Evolutionary conservation across 1,284 basidiomycete genomes (phyloP), one percentile per base, ranked within the genome.

Genomic region (Rhodotorula mucilaginosa): DNA sequence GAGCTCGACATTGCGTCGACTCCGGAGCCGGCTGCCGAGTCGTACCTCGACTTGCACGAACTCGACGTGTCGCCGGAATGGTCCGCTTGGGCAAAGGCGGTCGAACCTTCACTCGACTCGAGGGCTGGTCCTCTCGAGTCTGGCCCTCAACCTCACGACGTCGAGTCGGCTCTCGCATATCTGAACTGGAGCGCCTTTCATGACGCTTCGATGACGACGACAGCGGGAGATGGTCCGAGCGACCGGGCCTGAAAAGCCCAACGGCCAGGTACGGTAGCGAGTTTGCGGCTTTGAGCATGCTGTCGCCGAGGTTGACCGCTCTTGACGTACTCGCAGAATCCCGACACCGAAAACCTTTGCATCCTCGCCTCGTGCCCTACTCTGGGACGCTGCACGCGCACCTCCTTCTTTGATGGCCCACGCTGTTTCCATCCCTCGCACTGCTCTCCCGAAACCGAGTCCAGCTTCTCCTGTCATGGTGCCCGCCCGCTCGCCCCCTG

Each of bases 1-100:
- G 47, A 49, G 29, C 44, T 44, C 59, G 68, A 69, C 63, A 61
- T 58, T 54, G 61, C 68, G 12, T 69, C 63, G 59, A 52, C 59
- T 5, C 64, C 68, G 26, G 54, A 34, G 34, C 34, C 59, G 5
- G 52, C 58, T 13, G n/a, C 60, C 59, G 68, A 69, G 52, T 68
- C 67, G 56, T 64, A 65, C 29, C 70, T 62, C 60, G 61, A 65
- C 34, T 58, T 72, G 46, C 61, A 65, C 61, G 67, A 65, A 39
- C 48, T 65, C 51, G 58, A 26, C 18, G 47, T 68, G 29, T 64
- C 49, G 57, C 58, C 65, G 44, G 67, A 63, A 15, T 72, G 70
- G 70, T 59, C 60, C 57, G 64, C 65, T 19, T 72, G 70, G 70
- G 70, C 64, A 46, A 63, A 66, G 57, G 67, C 52, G 52, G n/a